These are phyloP conservation scores for Oryza glaberrima DNA, from an alignment of 176 grass and related monocot genomes.

Conservation along the genomic window DNA sequence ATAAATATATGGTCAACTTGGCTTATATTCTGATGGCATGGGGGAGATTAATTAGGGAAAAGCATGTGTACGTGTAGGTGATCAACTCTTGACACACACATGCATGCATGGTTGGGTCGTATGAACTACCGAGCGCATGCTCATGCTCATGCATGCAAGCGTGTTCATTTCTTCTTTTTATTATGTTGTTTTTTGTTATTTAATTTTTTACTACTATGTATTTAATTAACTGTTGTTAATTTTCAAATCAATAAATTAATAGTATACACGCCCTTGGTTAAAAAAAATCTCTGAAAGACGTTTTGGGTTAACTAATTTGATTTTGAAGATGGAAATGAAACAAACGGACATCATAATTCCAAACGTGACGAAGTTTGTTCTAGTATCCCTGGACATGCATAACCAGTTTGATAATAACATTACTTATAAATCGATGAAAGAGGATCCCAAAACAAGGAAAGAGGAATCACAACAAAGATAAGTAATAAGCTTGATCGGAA, in stretches of 20 bases:
- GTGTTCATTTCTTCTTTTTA: background rate
- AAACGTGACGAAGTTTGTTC: background rate
- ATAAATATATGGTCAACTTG: background rate
- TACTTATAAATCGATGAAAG: constrained; percentile 8
- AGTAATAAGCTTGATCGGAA: background rate
- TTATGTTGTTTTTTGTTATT: background rate
- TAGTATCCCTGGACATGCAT: background rate
- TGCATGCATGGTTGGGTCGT: constrained; percentile 14
- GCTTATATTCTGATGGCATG: constrained; percentile 31
- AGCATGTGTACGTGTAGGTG: constrained; percentile 49
- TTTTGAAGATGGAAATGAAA: background rate
- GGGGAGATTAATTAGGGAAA: background rate
- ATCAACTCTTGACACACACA: constrained; percentile 57
- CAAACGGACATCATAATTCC: background rate
- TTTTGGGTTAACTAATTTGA: background rate
- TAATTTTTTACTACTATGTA: background rate
- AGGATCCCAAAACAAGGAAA: too few relatives aligned
- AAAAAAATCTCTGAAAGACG: background rate
- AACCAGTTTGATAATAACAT: background rate
- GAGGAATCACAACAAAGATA: background rate
- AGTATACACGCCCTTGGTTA: background rate
- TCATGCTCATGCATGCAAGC: constrained; percentile 11
- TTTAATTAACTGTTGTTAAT: background rate
- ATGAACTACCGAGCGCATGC: constrained; percentile 24
- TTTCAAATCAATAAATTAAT: background rate